Percentiles rank a stretch among this genome's conserved stretches.
phyloP scores from a whole-genome alignment of 2,329 filamentous ascomycete genomes.

The Aspergillus fumigatiaffinis region DNA sequence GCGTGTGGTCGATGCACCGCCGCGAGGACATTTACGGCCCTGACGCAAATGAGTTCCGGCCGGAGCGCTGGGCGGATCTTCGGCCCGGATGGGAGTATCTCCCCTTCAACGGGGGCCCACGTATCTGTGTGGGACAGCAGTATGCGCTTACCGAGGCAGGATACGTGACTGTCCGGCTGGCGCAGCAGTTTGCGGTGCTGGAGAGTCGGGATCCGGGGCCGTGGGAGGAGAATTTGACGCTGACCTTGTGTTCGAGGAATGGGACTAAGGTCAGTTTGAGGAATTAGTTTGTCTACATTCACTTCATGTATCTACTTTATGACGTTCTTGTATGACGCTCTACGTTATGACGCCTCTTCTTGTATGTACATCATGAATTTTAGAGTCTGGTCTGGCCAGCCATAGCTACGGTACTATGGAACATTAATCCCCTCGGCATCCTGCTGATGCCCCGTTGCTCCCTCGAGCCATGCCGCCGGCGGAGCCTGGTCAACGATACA shows the following conservation, averaged over 20 bases:
- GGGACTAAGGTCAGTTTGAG: background rate
- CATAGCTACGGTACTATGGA: conserved; percentile 15
- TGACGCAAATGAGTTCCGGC: conserved; percentile 41
- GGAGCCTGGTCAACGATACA: conserved; percentile 32
- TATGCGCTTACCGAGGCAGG: conserved; percentile 27
- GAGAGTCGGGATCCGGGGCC: conserved; percentile 17
- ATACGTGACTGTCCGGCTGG: conserved; percentile 21
- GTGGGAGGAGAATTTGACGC: conserved; percentile 11
- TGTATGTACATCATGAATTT: no score
- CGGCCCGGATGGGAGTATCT: conserved; percentile 21
- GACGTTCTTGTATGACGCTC: no score
- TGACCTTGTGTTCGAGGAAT: conserved; percentile 2
- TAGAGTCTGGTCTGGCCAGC: no score
- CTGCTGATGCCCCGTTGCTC: conserved; percentile 6
- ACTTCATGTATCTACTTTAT: no score
- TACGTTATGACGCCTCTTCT: background rate
- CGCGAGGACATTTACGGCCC: conserved; percentile 44
- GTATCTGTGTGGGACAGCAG: conserved; percentile 26
- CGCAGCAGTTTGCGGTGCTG: conserved; percentile 22
- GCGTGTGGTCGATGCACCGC: conserved; percentile 66
- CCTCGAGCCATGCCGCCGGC: conserved; percentile 29
- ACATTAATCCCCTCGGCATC: conserved; percentile 24
- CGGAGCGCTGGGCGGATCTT: conserved; percentile 42
- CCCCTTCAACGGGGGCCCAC: conserved; percentile 24
- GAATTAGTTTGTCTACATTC: background rate